Evolutionary conservation across 2,329 filamentous ascomycete genomes (phyloP).

Genomic region (Phialophora expanda): DNA sequence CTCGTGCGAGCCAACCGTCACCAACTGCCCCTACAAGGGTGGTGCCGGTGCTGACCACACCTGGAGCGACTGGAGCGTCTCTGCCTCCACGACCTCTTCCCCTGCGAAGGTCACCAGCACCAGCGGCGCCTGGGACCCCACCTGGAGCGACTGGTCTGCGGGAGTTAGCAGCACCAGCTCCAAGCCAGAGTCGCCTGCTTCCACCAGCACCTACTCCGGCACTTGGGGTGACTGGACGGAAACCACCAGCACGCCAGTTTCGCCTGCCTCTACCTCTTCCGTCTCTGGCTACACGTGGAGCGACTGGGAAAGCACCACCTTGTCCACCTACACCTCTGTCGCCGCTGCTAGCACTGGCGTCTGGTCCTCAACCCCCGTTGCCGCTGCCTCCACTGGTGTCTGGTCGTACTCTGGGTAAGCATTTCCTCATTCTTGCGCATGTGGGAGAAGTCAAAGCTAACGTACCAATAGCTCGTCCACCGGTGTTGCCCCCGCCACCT

Average conservation of each 20-base stretch:
- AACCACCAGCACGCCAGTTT: constrained; percentile 22
- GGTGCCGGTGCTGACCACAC: not conserved
- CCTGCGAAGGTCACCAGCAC: constrained; percentile 3
- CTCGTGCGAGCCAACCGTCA: constrained; percentile 64
- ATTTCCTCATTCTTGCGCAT: not conserved
- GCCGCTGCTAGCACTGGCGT: constrained; percentile 20
- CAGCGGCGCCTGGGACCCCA: constrained; percentile 7
- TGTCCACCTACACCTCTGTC: constrained; percentile 24
- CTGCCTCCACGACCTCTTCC: constrained; percentile 12
- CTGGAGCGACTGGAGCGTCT: constrained; percentile 24
- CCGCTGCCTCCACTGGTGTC: constrained; percentile 31
- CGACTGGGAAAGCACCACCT: constrained; percentile 33
- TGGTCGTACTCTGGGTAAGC: constrained; percentile 37
- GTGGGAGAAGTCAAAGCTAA: constrained; percentile 24
- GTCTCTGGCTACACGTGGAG: constrained; percentile 24
- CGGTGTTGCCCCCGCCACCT: constrained; percentile 35
- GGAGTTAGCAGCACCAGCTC: constrained; percentile 13
- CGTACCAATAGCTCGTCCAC: constrained; percentile 21
- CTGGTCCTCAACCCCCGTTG: constrained; percentile 21
- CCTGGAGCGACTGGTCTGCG: constrained; percentile 22
- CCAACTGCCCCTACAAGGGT: constrained; percentile 57
- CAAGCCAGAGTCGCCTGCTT: constrained; percentile 1
- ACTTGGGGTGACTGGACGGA: constrained; percentile 20
- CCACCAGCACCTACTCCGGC: constrained; percentile 15
- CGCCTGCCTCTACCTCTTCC: not conserved